phyloP scores from a whole-genome alignment of 2,329 filamentous ascomycete species.

The Calonectria fujianensis region DNA sequence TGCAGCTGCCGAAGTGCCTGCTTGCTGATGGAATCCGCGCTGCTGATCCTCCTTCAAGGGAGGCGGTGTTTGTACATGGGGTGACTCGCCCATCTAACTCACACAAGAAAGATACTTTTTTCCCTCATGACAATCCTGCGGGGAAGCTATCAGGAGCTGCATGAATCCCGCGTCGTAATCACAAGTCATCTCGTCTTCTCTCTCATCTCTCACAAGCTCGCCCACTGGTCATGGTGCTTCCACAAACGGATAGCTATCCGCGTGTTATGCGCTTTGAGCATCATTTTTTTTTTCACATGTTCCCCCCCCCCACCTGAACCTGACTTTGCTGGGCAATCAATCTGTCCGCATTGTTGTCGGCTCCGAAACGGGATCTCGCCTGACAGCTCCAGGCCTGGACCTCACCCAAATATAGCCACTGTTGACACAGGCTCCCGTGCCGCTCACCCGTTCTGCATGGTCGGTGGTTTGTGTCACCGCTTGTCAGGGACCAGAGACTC shows the following conservation, averaged over 20 bases:
- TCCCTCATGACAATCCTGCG: conserved; percentile 24
- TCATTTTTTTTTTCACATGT: background rate
- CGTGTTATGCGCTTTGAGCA: background rate
- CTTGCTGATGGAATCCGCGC: background rate
- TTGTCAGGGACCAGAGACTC: background rate
- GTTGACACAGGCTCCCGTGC: conserved; percentile 25
- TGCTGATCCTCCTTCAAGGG: conserved; percentile 17
- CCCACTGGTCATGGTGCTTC: conserved; percentile 11
- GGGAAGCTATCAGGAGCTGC: background rate
- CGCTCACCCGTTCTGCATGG: conserved; percentile 27
- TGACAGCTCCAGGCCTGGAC: background rate
- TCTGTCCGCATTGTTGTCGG: background rate
- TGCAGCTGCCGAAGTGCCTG: conserved; percentile 28
- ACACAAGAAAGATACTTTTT: conserved; percentile 6
- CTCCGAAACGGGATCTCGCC: conserved; percentile 8
- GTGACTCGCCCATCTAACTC: conserved; percentile 5
- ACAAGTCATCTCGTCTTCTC: conserved; percentile 20
- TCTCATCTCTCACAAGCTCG: conserved; percentile 2
- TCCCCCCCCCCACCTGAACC: conserved; percentile 11
- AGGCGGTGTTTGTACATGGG: conserved; percentile 17
- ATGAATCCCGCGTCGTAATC: conserved; percentile 19
- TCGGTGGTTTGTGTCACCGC: background rate
- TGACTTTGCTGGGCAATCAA: conserved; percentile 13
- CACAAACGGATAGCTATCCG: background rate
- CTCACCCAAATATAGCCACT: conserved; percentile 13